Base-by-base conservation (phyloP, 192 early-diverging fungal species). In the Coemansia sp. region DNA sequence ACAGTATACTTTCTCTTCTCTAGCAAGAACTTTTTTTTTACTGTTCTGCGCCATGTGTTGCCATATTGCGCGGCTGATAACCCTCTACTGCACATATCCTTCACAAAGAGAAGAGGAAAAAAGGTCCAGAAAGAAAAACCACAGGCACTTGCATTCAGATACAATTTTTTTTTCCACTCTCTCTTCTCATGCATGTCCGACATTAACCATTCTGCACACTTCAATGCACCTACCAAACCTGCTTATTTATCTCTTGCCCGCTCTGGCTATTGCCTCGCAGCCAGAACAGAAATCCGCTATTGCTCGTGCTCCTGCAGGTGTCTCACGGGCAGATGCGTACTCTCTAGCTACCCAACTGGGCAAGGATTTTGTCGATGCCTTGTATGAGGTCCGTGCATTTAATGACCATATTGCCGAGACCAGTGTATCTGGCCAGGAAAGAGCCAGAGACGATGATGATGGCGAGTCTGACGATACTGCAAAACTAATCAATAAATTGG, bases 391-490 rank as follows among this genome's bases (percentile, higher is more conserved):
- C 22, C 78, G 69, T 7, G n/a, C 47, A 3, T 30, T 37, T 24
- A 43, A 56, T 15, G 69, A 80, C 20, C 65, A 69, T 4, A 50
- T 37, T 3, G 24, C 69, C 22, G 24, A n/a, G 18, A 27, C 56
- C 15, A 8, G 37, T 38, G 35, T 35, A 4, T 29, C 49, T n/a
- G 40, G 13, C 24, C 49, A 58, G 29, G 59, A 53, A 1, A 64
- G 73, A 13, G 78, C 69, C 40, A 75, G 72, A 30, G 66, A 63
- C 47, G 62, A 70, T 15, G 67, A 75, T 34, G 76, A 69, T 45
- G 37, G 40, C 49, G 71, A 73, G 32, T 64, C 65, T 52, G 76
- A 68, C 35, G 73, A 75, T 27, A 72, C 78, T 7, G 34, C 69
- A 16, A 75, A 75, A 43, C 68, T 80, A 1, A 49, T 80, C 12